Evolutionary conservation across 2,329 filamentous ascomycete species (phyloP).

Genomic region (Aulographum hederae): DNA sequence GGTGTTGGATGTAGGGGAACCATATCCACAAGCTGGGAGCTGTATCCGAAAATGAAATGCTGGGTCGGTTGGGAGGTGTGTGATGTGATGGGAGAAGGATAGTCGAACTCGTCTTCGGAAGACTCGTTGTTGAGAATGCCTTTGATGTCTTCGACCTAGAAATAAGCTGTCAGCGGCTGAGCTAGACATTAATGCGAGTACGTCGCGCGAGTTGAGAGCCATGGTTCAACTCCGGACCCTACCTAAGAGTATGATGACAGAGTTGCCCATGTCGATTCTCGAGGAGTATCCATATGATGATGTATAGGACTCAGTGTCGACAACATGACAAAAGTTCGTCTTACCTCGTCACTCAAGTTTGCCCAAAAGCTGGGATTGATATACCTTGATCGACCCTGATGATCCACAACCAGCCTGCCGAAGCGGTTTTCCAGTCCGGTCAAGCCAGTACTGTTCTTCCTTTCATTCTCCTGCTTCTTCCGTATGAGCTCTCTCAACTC

Average conservation of each 20-base stretch:
- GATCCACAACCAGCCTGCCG: constrained; percentile 50
- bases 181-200: not conserved
- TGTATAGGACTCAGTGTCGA: no score
- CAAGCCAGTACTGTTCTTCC: constrained; percentile 15
- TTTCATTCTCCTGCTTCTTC: constrained; percentile 4
- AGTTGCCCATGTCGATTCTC: no score
- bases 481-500: constrained; percentile 4
- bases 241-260: no score
- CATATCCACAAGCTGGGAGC: constrained; percentile 50
- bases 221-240: no score
- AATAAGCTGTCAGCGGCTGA: not conserved
- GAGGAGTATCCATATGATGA: no score
- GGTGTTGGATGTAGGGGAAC: constrained; percentile 44
- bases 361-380: constrained; percentile 65
- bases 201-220: no score
- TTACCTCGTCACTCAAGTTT: constrained; percentile 54
- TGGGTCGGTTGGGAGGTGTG: constrained; percentile 32
- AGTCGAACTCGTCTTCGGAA: constrained; percentile 40
- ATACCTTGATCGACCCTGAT: constrained; percentile 53
- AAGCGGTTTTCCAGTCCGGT: constrained; percentile 34
- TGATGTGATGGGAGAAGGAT: constrained; percentile 19
- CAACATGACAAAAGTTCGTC: no score
- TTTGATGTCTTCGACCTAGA: constrained; percentile 41
- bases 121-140: constrained; percentile 42
- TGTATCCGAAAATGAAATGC: constrained; percentile 55